Evolutionary conservation across 2,329 filamentous ascomycete species (phyloP), one percentile per base, ranked within the genome.

Genomic region (Aspergillus alliaceus): DNA sequence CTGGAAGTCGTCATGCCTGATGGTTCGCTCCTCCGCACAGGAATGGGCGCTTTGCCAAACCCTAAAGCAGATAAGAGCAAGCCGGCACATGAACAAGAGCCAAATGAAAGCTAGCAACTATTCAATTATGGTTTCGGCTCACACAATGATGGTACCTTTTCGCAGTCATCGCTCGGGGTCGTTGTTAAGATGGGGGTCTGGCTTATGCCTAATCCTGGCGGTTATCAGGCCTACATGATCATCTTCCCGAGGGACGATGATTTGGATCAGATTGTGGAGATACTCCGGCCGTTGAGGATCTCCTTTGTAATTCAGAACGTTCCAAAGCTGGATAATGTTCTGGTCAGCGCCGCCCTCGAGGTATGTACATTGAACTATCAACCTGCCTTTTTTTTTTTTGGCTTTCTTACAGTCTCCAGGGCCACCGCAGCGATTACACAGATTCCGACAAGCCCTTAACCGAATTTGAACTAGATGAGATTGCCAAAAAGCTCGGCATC

Each of bases 151-250:
- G 79, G 79, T 2, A 74, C 84, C 14, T 84, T 84, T 61, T 75
- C 78, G 0, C 81, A 84, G 64, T 78, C 75, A 20, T 82, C 79
- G 57, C 73, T 83, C 12, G 82, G 81, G 31, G 80, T 84, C 34
- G 78, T 83, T 6, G 80, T 79, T 3, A 84, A 84, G 66, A 80
- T 85, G 75, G 82, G 82, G 0, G 76, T 84, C 61, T 78, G 74
- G 69, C 71, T 85, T 32, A 84, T 84, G 82, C 77, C 78, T 1
- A 81, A 82, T 46, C 80, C 80, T 0, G 79, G 76, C 9, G 80
- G 78, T 1, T 79, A 80, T 58, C 78, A 82, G 69, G 69, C 69
- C 11, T 75, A 75, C 50, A 59, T 76, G 39, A 70, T 77, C 60
- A 81, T 79, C 0, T 77, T 84, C 32, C 76, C 77, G 0, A 74